A percentile compares a stretch with the other conserved stretches of the same genome.
Evolutionary conservation across 306 rosid genomes (phyloP).

Genomic region (Fagus sylvatica): DNA sequence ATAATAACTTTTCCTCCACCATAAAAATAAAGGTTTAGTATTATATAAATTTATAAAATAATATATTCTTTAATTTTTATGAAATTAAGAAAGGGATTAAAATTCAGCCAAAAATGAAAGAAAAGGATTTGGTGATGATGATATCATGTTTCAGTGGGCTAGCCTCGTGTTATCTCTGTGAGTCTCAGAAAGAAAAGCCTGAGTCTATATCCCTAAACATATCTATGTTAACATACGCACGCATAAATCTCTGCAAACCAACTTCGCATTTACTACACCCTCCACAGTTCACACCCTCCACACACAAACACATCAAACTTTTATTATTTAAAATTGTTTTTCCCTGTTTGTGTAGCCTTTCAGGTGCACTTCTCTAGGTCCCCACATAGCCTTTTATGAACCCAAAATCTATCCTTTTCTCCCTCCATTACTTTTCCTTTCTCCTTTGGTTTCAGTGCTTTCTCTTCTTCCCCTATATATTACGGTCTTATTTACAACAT

Average conservation of each 20-base stretch:
- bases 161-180: conserved; percentile 14
- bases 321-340: background rate
- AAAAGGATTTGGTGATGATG: conserved; percentile 10
- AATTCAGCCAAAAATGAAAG: background rate
- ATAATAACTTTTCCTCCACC: too few species aligned
- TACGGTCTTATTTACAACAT: background rate
- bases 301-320: background rate
- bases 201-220: background rate
- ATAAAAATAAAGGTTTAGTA: too few species aligned
- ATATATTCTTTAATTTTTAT: too few species aligned
- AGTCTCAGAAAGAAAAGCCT: background rate
- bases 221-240: conserved; percentile 42
- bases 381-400: conserved; percentile 8
- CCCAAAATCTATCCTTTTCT: background rate
- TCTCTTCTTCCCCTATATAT: conserved; percentile 9
- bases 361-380: conserved; percentile 23
- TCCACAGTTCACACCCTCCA: background rate
- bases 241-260: conserved; percentile 35
- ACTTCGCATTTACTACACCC: conserved; percentile 29
- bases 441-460: conserved; percentile 37
- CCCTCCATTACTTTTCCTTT: background rate
- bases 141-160: conserved; percentile 6
- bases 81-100: too few species aligned
- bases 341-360: background rate
- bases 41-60: too few species aligned